phyloP scores from a whole-genome alignment of 805 yeast species.

The Nakazawaea wyomingensis region DNA sequence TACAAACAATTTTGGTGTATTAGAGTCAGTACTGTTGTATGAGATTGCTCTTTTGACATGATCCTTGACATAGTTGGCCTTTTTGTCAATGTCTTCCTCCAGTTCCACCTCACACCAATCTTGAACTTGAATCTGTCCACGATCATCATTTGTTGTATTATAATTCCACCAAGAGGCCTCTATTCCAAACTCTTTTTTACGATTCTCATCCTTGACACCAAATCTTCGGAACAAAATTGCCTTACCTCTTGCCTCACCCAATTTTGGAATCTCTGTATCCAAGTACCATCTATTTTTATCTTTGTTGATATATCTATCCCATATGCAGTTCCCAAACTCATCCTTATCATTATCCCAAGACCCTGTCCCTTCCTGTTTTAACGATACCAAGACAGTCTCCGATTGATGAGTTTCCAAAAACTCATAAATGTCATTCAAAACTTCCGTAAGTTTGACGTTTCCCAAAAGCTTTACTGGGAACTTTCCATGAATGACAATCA shows the following conservation, averaged over 20 bases:
- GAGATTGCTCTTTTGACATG: slow-evolving; percentile 49
- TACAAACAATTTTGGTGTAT: slow-evolving; percentile 50
- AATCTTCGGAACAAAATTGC: slow-evolving; percentile 64
- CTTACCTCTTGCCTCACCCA: slow-evolving; percentile 65
- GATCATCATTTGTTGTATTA: slow-evolving; percentile 61
- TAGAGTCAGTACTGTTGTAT: slow-evolving; percentile 38
- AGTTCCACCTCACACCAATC: slow-evolving; percentile 64
- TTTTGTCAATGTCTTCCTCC: slow-evolving; percentile 48
- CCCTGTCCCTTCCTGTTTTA: slow-evolving; percentile 71
- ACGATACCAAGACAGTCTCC: slow-evolving; percentile 61
- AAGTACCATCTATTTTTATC: slow-evolving; percentile 57
- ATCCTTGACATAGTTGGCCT: slow-evolving; percentile 51
- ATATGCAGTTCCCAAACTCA: slow-evolving; percentile 59
- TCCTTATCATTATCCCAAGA: slow-evolving; percentile 58
- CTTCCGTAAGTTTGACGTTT: slow-evolving; percentile 46
- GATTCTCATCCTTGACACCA: slow-evolving; percentile 47
- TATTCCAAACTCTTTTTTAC: slow-evolving; percentile 45
- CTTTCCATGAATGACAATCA: slow-evolving; percentile 69
- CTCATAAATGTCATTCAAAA: slow-evolving; percentile 51
- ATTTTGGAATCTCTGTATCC: slow-evolving; percentile 46
- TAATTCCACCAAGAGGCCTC: slow-evolving; percentile 65
- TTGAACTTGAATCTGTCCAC: slow-evolving; percentile 60
- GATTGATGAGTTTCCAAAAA: slow-evolving; percentile 48
- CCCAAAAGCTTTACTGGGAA: slow-evolving; percentile 65
- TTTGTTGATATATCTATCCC: slow-evolving; percentile 49